phyloP scores from a whole-genome alignment of 768 basidiomycete species.

The Lentinula guzmanii region DNA sequence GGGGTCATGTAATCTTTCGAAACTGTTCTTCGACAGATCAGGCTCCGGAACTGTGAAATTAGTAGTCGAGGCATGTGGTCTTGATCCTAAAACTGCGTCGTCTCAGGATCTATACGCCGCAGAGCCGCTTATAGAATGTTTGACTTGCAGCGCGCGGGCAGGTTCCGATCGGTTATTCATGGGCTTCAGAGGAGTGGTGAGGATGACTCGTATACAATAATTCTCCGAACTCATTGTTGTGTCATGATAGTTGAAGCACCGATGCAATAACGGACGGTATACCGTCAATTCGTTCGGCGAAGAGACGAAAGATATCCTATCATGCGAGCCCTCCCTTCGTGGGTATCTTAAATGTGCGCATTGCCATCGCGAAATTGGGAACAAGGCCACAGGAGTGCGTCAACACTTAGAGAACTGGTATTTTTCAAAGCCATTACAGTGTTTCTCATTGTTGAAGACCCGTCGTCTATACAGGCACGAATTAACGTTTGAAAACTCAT shows the following conservation, averaged over 20 bases:
- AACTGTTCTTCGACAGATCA: background rate
- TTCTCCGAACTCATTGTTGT: background rate
- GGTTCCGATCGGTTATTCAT: background rate
- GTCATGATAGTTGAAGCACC: background rate
- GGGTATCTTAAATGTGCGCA: background rate
- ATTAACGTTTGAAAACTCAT: no score
- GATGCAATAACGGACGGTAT: background rate
- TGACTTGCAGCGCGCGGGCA: background rate
- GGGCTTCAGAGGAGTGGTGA: background rate
- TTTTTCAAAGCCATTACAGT: no score
- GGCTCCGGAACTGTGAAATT: background rate
- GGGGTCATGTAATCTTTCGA: background rate
- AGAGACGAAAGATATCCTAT: background rate
- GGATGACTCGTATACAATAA: background rate
- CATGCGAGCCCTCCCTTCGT: background rate
- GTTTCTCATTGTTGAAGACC: no score
- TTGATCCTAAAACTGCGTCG: background rate
- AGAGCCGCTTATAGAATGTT: background rate
- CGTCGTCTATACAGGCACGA: no score
- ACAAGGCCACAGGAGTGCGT: background rate
- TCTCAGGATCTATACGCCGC: background rate
- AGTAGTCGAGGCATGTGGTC: background rate
- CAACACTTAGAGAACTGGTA: background rate
- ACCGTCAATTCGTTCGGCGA: background rate
- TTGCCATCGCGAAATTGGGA: background rate